Conservation (phyloP, 1,284 basidiomycete genomes). For the Schizophyllum commune region DNA sequence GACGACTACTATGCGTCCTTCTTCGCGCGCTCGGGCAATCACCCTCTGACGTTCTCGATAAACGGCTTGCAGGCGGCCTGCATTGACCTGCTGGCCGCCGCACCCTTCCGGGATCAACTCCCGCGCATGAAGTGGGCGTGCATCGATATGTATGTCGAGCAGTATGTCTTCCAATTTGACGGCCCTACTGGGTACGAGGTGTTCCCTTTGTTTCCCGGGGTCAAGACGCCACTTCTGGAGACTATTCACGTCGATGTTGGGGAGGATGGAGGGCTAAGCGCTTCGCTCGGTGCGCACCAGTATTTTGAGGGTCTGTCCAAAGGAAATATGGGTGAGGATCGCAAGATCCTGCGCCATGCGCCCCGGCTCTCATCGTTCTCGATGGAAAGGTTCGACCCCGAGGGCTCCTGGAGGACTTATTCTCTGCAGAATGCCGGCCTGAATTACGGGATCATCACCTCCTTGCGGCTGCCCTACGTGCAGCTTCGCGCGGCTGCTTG, state of each 20-base stretch:
- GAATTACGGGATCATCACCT: not conserved
- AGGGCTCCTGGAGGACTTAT: not conserved
- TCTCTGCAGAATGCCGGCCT: not conserved
- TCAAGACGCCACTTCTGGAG: not conserved
- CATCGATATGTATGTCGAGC: too few relatives aligned
- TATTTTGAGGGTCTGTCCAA: too few relatives aligned
- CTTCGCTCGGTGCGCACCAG: too few relatives aligned
- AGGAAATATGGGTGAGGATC: too few relatives aligned
- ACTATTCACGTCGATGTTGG: not conserved
- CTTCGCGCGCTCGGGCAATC: not conserved
- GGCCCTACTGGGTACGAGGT: not conserved
- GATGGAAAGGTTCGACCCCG: not conserved
- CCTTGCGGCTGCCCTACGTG: not conserved
- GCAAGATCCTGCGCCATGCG: not conserved
- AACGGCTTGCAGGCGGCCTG: not conserved
- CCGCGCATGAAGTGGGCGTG: too few relatives aligned
- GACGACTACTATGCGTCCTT: not conserved
- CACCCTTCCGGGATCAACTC: too few relatives aligned
- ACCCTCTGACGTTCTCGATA: not conserved
- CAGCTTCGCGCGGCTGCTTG: not conserved
- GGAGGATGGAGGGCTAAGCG: not conserved
- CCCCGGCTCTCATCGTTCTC: not conserved
- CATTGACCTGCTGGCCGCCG: not conserved
- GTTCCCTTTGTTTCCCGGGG: not conserved
- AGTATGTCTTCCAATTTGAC: not conserved